Percentiles rank a stretch among this genome's conserved stretches.
These are phyloP conservation scores for Lachnellula arida DNA, from an alignment of 2,329 filamentous ascomycete genomes.

Conservation along the genomic window DNA sequence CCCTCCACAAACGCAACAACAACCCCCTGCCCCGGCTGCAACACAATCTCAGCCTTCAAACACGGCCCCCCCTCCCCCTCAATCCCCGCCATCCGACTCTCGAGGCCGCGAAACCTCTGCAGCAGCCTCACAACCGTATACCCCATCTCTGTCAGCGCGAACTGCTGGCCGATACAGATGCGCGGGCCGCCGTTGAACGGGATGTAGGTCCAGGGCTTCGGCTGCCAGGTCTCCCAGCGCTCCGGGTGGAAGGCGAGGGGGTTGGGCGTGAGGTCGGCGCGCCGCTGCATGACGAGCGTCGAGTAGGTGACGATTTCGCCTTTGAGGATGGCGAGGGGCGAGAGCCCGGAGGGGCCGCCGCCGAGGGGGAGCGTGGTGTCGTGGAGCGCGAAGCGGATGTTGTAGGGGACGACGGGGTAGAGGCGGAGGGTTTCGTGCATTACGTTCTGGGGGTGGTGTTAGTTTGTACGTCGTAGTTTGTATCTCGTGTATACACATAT, in stretches of 20 bases:
- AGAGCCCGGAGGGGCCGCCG: constrained; percentile 57
- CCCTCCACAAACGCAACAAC: constrained; percentile 50
- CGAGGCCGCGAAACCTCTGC: constrained; percentile 63
- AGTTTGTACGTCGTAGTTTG: neutral
- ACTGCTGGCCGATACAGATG: constrained; percentile 77
- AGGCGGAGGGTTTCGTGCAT: constrained; percentile 75
- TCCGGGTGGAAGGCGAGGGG: constrained; percentile 58
- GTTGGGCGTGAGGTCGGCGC: too few species aligned
- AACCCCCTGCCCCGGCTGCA: constrained; percentile 56
- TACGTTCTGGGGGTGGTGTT: constrained; percentile 44
- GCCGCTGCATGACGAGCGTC: constrained; percentile 68
- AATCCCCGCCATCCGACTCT: constrained; percentile 50
- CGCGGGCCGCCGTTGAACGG: constrained; percentile 72
- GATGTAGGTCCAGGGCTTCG: constrained; percentile 65
- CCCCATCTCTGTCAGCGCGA: constrained; percentile 70
- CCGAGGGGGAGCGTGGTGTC: constrained; percentile 73
- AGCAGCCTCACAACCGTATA: constrained; percentile 70
- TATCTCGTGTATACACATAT: too few species aligned
- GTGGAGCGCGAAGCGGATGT: constrained; percentile 65
- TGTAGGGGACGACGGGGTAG: constrained; percentile 76
- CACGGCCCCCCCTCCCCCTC: constrained; percentile 47
- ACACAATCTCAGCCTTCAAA: constrained; percentile 55
- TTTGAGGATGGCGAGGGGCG: constrained; percentile 62
- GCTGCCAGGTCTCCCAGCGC: constrained; percentile 60
- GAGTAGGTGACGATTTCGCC: constrained; percentile 63